A percentile compares a stretch with the other conserved stretches of the same genome.
Conservation (phyloP, 768 basidiomycete species). For the Suillus placidus region DNA sequence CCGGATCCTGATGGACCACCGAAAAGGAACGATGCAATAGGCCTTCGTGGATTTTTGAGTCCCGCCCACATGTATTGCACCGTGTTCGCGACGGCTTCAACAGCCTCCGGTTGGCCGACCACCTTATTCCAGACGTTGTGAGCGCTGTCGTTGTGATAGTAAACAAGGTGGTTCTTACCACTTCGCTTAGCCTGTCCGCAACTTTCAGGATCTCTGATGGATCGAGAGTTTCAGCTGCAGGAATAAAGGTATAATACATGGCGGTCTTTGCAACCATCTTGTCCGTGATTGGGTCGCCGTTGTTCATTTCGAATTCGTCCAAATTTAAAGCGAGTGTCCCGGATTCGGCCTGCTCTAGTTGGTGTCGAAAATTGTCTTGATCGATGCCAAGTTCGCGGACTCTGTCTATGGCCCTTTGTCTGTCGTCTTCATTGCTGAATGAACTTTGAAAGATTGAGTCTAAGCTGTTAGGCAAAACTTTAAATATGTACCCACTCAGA, state of each 20-base stretch:
- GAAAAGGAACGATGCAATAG: constrained; percentile 50
- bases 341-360: background rate
- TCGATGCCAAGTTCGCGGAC: constrained; percentile 3
- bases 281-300: background rate
- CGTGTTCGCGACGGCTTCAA: constrained; percentile 48
- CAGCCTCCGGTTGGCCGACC: constrained; percentile 42
- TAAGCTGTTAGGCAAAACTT: background rate
- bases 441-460: background rate
- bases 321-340: background rate
- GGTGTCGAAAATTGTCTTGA: background rate
- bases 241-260: constrained; percentile 14
- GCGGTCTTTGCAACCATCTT: constrained; percentile 11
- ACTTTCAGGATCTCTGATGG: constrained; percentile 3
- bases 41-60: constrained; percentile 43
- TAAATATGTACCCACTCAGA: background rate
- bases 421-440: background rate
- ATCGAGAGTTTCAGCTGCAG: constrained; percentile 6
- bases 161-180: constrained; percentile 4
- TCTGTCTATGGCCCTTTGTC: constrained; percentile 1
- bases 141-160: background rate
- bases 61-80: constrained; percentile 49
- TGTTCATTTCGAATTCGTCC: background rate
- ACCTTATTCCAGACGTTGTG: constrained; percentile 8
- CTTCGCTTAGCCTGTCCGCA: constrained; percentile 1
- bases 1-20: constrained; percentile 40